Percentiles rank a stretch among this genome's conserved stretches.
Evolutionary conservation across 73 alveolate genomes (phyloP).

Genomic region (Effrenium voratum): DNA sequence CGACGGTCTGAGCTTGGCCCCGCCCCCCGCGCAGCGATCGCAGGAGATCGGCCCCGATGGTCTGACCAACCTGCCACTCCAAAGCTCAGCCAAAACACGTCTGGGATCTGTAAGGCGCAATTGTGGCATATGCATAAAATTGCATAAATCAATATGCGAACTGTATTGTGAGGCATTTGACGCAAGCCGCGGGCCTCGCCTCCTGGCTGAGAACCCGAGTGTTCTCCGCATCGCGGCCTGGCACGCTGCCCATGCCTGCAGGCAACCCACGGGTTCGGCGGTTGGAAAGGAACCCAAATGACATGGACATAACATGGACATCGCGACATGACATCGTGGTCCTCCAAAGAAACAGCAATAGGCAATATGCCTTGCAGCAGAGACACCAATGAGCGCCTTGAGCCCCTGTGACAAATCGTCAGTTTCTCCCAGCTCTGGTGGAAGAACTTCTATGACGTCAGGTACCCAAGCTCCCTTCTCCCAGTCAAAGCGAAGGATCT

Average conservation of each 20-base stretch:
- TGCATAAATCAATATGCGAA: too few species aligned
- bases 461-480: constrained; percentile 60
- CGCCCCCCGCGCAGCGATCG: constrained; percentile 28
- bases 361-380: too few species aligned
- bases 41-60: constrained; percentile 82
- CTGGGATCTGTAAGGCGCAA: not conserved
- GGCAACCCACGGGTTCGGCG: too few species aligned
- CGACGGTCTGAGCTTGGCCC: not conserved
- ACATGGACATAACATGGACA: too few species aligned
- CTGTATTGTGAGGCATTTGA: too few species aligned
- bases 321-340: too few species aligned
- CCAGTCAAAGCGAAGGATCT: constrained; percentile 66
- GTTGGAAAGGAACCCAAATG: too few species aligned
- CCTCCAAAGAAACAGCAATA: too few species aligned
- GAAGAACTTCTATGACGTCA: constrained; percentile 42
- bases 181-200: too few species aligned
- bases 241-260: too few species aligned
- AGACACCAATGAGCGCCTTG: constrained; percentile 44
- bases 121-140: not conserved
- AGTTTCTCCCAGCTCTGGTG: not conserved
- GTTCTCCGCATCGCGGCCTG: too few species aligned
- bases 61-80: constrained; percentile 44
- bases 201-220: too few species aligned
- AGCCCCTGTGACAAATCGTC: constrained; percentile 24
- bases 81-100: not conserved